Conservation (phyloP, 169 alveolate genomes). For the Cryptosporidium tyzzeri region DNA sequence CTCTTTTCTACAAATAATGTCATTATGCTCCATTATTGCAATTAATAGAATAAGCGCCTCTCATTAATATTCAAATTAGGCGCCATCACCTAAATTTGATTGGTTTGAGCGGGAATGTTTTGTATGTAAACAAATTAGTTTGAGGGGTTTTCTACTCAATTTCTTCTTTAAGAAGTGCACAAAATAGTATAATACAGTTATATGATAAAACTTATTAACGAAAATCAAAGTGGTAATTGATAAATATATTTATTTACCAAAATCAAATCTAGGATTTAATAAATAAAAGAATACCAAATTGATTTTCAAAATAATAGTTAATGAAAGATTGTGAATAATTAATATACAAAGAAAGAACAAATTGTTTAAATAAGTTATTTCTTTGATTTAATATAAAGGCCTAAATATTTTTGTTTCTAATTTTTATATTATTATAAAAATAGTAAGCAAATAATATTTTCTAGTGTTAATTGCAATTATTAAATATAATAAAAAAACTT, state of each 20-base stretch:
- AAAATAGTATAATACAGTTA: not conserved
- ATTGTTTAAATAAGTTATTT: too few species aligned
- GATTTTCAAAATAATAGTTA: too few species aligned
- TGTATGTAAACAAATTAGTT: not conserved
- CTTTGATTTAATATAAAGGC: not conserved
- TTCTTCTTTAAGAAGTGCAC: not conserved
- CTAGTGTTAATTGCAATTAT: not conserved
- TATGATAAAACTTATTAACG: not conserved
- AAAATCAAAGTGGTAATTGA: too few species aligned
- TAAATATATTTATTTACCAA: too few species aligned
- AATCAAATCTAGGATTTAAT: not conserved
- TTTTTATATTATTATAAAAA: too few species aligned
- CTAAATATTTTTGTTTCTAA: not conserved
- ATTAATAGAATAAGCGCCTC: not conserved
- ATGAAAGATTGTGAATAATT: not conserved
- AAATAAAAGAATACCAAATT: too few species aligned
- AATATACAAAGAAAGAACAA: too few species aligned
- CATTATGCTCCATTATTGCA: conserved; percentile 21
- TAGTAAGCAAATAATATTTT: too few species aligned
- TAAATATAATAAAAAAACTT: too few species aligned
- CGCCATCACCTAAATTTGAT: not conserved
- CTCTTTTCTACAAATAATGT: conserved; percentile 6
- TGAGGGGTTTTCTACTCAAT: not conserved
- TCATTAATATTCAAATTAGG: not conserved
- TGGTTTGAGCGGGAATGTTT: not conserved